Base-by-base conservation (phyloP, 805 yeast species). In the Hanseniaspora meyeri region DNA sequence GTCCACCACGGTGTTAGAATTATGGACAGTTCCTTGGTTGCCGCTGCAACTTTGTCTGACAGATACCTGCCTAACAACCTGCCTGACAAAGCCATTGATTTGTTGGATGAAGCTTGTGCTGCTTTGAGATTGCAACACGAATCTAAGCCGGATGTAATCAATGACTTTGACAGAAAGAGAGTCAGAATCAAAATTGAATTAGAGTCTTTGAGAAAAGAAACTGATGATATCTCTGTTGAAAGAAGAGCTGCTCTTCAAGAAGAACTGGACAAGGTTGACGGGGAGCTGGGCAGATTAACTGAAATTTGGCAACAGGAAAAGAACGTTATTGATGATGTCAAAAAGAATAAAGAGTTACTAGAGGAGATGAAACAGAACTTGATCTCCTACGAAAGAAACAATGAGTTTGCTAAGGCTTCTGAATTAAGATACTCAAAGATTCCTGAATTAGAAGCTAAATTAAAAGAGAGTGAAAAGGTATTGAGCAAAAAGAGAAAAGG, bases 1-100 rank as follows among this genome's bases (percentile, higher is more conserved):
- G 96, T 91, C 2, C 98, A 91, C 64, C 98, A 91, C 65, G 98
- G 98, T 71, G 98, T 91, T 8, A 79, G 96, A 60, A 87, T 91
- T 58, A 79, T 91, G 3, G 98, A 91, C 66, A 79, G 89, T 50
- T 96, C 98, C 0, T 74, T 91, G 57, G 97, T 91, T 1, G 85
- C 96, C 0, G 96, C 97, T 12, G 96, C 96, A 0, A 82, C 87
- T 7, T 80, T 90, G 65, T 82, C 95, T 49, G 87, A 88, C 65
- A 77, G 98, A 60, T 91, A 91, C 67, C 87, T 91, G 57, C 85
- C 95, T 2, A 97, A 91, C 67, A 89, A 82, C 64, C 72, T 91
- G 40, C 98, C 98, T 0, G 98, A 91, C 66, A 91, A 91, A 72
- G 97, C 97, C 20, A 91, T 91, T 61, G 98, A 91, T 69, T 77